Evolutionary conservation across 768 basidiomycete genomes (phyloP), one percentile per base, ranked within the genome.

Genomic region (Termitomyces bulborhizus): DNA sequence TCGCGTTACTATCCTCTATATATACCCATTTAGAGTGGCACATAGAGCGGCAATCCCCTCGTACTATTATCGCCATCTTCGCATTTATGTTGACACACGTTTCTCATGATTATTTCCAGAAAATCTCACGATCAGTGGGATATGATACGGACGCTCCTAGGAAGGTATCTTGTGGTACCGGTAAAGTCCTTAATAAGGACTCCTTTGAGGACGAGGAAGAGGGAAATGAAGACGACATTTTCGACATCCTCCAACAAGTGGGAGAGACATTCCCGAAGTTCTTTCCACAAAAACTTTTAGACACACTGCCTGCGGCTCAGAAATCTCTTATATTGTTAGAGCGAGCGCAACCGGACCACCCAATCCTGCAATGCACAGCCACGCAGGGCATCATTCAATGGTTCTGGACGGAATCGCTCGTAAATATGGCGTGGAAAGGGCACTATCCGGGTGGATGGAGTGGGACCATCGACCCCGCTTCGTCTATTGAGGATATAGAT

Each of bases 11-110:
- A 16, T 83, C 85, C 8, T 71, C 69, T 31, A 74, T 91, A 54
- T 90, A 90, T 64, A 62, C 75, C 8, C 76, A 79, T 43, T 71
- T 91, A 4, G 66, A 78, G 39, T 62, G 57, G 1, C 83, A 86
- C 55, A 59, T 88, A 24, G 79, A 82, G 45, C 74, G 72, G 1
- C 77, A 76, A 46, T 83, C 89, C 1, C 66, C 76, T 0, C 69
- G 64, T 3, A 60, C 64, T 15, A 71, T 86, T 53, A 74, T 66
- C 18, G 83, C 85, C 1, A 72, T 79, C 8, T 69, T 88, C 42
- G 87, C 89, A 0, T 87, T 81, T 59, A 76, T 90, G n/a, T 70
- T 93, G 39, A 81, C 85, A 0, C 71, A 71, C 37, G 73, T 83
- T 0, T 90, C 88, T 0, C 74, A 73, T 24, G 81, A 82, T 51